Evolutionary conservation across 257 asterid species (phyloP), one percentile per base, ranked within the genome.

Genomic region (Catharanthus roseus): DNA sequence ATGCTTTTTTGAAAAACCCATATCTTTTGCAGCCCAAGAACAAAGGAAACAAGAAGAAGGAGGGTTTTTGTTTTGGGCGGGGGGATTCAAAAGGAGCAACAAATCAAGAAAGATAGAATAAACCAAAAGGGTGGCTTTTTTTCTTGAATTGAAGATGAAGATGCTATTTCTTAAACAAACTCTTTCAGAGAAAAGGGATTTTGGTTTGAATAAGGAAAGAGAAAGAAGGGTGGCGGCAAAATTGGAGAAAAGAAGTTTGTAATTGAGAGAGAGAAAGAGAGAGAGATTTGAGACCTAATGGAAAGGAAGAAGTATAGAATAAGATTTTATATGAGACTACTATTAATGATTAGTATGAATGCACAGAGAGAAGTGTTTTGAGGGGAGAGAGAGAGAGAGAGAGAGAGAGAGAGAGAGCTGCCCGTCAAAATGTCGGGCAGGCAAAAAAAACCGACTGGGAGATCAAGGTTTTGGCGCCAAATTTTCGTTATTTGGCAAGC

Each of bases 1-100:
- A 77, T 86, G 82, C 82, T 86, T 87, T 68, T 89, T 86, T 0
- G 95, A 85, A 39, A 82, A 77, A 44, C 90, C 95, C 96, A 91
- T 91, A 41, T 51, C 61, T 31, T 38, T 38, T 38, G 29, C 49
- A 72, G 72, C 33, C 21, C 19, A 45, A 18, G 34, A 70, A 62
- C 21, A 5, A 67, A 49, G 31, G 19, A 68, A 38, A 38, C 42
- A 38, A 38, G 42, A 3, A 38, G 42, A 38, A 38, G 42, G 8
- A 38, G 8, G n/a, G n/a, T n/a, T n/a, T n/a, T n/a, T n/a, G n/a
- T n/a, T n/a, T n/a, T n/a, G n/a, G n/a, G n/a, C n/a, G n/a, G n/a
- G n/a, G n/a, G n/a, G n/a, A n/a, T n/a, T n/a, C n/a, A n/a, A n/a
- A n/a, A n/a, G n/a, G n/a, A n/a, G n/a, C n/a, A n/a, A n/a, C 33